A percentile compares a stretch with the other conserved stretches of the same genome.
These are phyloP conservation scores for Paradendryphiella salina DNA, from an alignment of 2,329 filamentous ascomycete genomes.

Conservation along the genomic window DNA sequence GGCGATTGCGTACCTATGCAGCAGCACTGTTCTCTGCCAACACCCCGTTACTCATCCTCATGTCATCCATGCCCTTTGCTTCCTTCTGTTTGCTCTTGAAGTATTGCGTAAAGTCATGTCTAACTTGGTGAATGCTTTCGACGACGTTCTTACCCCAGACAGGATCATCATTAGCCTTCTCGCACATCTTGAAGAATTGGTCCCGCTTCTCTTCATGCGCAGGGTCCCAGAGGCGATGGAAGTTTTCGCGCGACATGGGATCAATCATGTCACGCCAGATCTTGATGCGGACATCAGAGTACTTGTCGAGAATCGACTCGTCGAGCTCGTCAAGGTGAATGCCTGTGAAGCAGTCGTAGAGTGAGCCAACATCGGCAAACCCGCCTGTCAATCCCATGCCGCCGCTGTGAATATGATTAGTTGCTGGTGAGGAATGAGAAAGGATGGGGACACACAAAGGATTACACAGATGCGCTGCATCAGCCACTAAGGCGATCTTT, in stretches of 20 bases:
- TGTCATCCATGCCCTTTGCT: slow-evolving; percentile 6
- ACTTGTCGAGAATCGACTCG: slow-evolving; percentile 42
- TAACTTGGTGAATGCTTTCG: slow-evolving; percentile 33
- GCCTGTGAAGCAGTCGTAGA: slow-evolving; percentile 61
- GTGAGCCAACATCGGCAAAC: slow-evolving; percentile 64
- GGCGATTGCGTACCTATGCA: not conserved
- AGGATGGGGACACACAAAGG: slow-evolving; percentile 46
- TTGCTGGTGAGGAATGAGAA: not conserved
- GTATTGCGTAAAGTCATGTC: slow-evolving; percentile 45
- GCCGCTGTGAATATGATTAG: slow-evolving; percentile 46
- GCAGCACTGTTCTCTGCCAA: slow-evolving; percentile 14
- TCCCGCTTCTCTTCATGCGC: slow-evolving; percentile 31
- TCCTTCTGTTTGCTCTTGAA: slow-evolving; percentile 36
- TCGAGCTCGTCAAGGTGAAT: slow-evolving; percentile 42
- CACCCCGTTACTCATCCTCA: slow-evolving; percentile 2
- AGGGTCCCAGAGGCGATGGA: slow-evolving; percentile 43
- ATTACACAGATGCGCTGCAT: slow-evolving; percentile 64
- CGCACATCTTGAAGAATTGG: slow-evolving; percentile 42
- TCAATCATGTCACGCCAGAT: slow-evolving; percentile 45
- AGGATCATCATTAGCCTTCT: slow-evolving; percentile 35
- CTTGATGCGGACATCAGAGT: slow-evolving; percentile 41
- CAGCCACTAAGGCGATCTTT: slow-evolving; percentile 60
- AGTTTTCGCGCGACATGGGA: slow-evolving; percentile 48
- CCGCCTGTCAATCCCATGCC: slow-evolving; percentile 66
- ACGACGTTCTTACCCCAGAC: slow-evolving; percentile 33